Base-by-base conservation (phyloP, 805 yeast genomes). In the Yarrowia divulgata region DNA sequence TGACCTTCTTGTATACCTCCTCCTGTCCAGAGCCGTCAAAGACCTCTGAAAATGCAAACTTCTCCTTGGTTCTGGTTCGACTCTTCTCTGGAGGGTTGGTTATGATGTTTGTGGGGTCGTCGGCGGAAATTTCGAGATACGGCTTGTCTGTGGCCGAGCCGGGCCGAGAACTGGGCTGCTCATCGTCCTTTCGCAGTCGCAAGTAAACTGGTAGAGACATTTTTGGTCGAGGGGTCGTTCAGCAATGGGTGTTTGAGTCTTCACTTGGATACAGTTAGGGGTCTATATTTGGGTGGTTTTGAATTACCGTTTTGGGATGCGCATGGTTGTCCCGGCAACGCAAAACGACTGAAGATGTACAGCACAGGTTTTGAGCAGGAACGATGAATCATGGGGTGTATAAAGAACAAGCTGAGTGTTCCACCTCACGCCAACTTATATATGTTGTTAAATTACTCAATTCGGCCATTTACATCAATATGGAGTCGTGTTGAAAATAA, bases 1-100 rank as follows among this genome's bases (percentile, higher is more conserved):
- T 78, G 13, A 79, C 76, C 1, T 71, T 71, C 12, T 77, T 75
- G 75, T 80, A 84, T 3, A 83, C 73, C 16, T 81, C 79, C 32
- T 73, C 69, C 55, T 83, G 84, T 16, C 72, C 60, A 0, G 79
- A 69, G 16, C 76, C 80, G n/a, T 71, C 71, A 60, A 80, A 78
- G 6, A 81, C 72, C 49, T 78, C 77, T 32, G 76, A 75, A 73
- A 81, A 81, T 58, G 74, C 74, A 71, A 69, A 77, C 63, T 46
- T 73, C 70, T 39, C 74, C 45, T 37, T 77, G 68, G 68, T 72
- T 72, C 69, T 74, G 60, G 60, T 69, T 55, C 75, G 67, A 42
- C 71, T 70, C 50, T 69, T 69, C 48, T 74, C 71, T 13, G 75
- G 74, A 69, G 75, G 80, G 72, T 69, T 74, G 57, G 68, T 63